Evolutionary conservation across 2,329 filamentous ascomycete species (phyloP), one percentile per base, ranked within the genome.

Genomic region (Corinectria fuckeliana): DNA sequence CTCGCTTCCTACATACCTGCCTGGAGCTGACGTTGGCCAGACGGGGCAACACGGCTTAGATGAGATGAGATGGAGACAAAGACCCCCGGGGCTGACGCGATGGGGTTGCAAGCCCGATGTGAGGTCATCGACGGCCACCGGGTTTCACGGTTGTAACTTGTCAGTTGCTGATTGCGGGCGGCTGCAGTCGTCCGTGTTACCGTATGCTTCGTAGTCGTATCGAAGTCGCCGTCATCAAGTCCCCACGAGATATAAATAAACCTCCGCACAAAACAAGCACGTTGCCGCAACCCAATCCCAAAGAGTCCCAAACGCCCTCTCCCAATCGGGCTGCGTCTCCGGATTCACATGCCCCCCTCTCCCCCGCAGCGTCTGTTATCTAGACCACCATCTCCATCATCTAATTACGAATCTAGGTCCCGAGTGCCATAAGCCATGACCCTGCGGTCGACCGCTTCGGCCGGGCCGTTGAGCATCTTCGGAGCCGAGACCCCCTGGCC

Each of bases 401-500:
- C n/a, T n/a, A n/a, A n/a, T n/a, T n/a, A n/a, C n/a, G n/a, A n/a
- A n/a, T n/a, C n/a, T n/a, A n/a, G n/a, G n/a, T n/a, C n/a, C n/a
- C n/a, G n/a, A 9, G 32, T 34, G 32, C 14, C 14, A 9, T 10
- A 16, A n/a, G n/a, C n/a, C n/a, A 36, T 8, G 7, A 11, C 6
- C 28, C 28, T 9, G 23, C 14, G n/a, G n/a, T n/a, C 23, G 23
- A 26, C 49, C 36, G n/a, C 53, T 34, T 50, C 53, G 52, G 52
- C 53, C 53, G 53, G 53, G 42, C 53, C 45, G 53, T 56, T 30
- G 34, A 39, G 23, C 28, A 10, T n/a, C 21, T 28, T 56, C 53
- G 53, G 53, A 56, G 53, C 53, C 53, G 47, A 56, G 18, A 8
- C 45, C 32, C 39, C 42, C 50, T 45, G 39, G 42, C 39, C n/a